These are phyloP conservation scores for Colletotrichum truncatum DNA, from an alignment of 2,329 filamentous ascomycete genomes.

Conservation along the genomic window DNA sequence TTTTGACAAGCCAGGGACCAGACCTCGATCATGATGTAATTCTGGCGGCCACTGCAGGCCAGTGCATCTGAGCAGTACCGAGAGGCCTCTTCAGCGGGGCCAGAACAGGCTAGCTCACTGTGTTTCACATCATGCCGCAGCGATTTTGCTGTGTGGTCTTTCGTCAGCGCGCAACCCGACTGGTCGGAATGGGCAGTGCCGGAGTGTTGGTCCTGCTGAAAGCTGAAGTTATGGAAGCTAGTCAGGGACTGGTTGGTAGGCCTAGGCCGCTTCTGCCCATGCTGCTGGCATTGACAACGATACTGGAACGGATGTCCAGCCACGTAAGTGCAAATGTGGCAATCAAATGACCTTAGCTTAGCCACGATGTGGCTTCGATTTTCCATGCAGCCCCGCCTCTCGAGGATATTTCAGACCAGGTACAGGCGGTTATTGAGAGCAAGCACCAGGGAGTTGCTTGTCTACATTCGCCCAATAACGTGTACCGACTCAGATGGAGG, in stretches of 20 bases:
- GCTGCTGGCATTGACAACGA: not conserved
- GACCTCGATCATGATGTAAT: constrained; percentile 27
- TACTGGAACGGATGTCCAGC: not conserved
- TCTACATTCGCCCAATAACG: too few relatives aligned
- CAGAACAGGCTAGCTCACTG: constrained; percentile 7
- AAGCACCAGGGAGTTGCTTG: too few relatives aligned
- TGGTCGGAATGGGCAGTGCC: constrained; percentile 5
- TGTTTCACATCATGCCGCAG: constrained; percentile 22
- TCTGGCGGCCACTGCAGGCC: constrained; percentile 27
- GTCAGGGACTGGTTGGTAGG: not conserved
- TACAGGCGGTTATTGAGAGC: too few relatives aligned
- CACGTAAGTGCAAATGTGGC: constrained; percentile 3
- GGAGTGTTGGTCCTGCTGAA: not conserved
- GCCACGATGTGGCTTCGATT: constrained; percentile 22
- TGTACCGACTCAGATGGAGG: too few relatives aligned
- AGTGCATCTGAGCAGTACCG: constrained; percentile 5
- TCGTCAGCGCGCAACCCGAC: constrained; percentile 2
- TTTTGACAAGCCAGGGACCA: constrained; percentile 30
- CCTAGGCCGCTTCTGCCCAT: not conserved
- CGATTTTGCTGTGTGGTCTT: not conserved
- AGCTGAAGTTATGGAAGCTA: not conserved
- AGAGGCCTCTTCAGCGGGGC: constrained; percentile 29
- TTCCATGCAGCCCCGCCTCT: constrained; percentile 18
- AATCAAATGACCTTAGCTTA: not conserved
- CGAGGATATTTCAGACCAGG: not conserved